phyloP scores from a whole-genome alignment of 805 yeast genomes.

The Candida rishiriensis region DNA sequence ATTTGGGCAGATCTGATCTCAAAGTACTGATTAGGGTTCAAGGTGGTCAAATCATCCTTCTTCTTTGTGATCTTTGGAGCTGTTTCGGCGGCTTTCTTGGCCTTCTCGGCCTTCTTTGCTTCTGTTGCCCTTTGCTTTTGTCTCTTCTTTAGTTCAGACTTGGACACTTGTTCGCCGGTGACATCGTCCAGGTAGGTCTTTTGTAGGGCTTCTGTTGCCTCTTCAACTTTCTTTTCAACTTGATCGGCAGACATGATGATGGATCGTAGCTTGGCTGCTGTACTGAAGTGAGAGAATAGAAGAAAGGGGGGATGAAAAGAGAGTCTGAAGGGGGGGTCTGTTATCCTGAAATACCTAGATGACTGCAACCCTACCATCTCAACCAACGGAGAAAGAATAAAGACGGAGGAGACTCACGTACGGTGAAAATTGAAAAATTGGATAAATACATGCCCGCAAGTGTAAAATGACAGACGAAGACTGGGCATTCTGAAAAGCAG shows the following conservation, averaged over 20 bases:
- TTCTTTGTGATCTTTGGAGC: conserved; percentile 52
- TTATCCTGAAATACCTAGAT: no score
- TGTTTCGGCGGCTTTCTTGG: conserved; percentile 55
- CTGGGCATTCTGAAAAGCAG: not conserved
- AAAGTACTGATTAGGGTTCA: conserved; percentile 91
- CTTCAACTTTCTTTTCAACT: conserved; percentile 34
- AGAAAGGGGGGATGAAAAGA: not conserved
- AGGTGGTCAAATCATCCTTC: conserved; percentile 75
- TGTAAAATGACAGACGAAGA: no score
- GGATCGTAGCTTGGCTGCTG: not conserved
- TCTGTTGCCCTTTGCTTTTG: conserved; percentile 83
- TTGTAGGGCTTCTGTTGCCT: conserved; percentile 58
- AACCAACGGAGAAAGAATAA: no score
- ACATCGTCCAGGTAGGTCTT: conserved; percentile 86
- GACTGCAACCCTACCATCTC: no score
- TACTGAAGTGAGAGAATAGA: not conserved
- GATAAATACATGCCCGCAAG: no score
- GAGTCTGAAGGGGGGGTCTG: no score
- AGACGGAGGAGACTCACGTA: no score
- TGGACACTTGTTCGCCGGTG: conserved; percentile 96
- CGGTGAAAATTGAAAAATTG: no score
- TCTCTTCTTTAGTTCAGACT: conserved; percentile 93
- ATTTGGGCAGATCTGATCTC: conserved; percentile 91
- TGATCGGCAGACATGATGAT: conserved; percentile 32
- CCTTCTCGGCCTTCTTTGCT: conserved; percentile 90